Percentiles rank a stretch among this genome's conserved stretches.
These are phyloP conservation scores for Gleditsia sinensis DNA, from an alignment of 306 rosid species.

Conservation along the genomic window DNA sequence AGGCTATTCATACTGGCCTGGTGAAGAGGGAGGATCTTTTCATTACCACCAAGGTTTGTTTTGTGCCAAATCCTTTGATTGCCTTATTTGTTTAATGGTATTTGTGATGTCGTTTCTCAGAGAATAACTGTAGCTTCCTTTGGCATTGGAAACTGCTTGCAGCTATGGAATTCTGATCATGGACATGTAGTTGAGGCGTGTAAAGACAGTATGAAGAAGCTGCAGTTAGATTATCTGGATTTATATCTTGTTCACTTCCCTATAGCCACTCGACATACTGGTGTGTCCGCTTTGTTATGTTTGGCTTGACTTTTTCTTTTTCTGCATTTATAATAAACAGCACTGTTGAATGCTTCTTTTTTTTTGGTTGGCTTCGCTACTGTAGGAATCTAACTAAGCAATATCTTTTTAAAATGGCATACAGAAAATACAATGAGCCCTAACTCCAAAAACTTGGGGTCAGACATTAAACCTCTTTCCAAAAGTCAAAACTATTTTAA, in stretches of 20 bases:
- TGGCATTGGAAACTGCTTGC: slow-evolving; percentile 39
- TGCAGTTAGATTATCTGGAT: slow-evolving; percentile 78
- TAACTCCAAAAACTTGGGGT: not conserved
- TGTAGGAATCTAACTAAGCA: slow-evolving; percentile 3
- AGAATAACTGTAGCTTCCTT: slow-evolving; percentile 14
- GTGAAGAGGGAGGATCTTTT: slow-evolving; percentile 92
- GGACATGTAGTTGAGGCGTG: slow-evolving; percentile 90
- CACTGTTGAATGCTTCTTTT: not conserved
- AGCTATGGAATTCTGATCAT: slow-evolving; percentile 99
- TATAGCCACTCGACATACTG: slow-evolving; percentile 73
- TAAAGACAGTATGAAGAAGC: slow-evolving; percentile 86
- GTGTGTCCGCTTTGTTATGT: slow-evolving; percentile 35
- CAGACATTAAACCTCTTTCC: not conserved
- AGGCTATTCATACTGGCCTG: slow-evolving; percentile 66
- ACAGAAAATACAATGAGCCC: no score
- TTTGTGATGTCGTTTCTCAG: not conserved
- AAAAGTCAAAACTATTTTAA: not conserved
- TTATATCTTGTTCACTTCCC: slow-evolving; percentile 90
- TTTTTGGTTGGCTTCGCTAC: not conserved
- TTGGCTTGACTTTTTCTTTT: slow-evolving; percentile 2
- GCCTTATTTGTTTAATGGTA: slow-evolving; percentile 1
- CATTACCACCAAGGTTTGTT: slow-evolving; percentile 75
- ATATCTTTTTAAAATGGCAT: no score
- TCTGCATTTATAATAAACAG: not conserved
- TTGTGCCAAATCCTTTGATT: not conserved